These are phyloP conservation scores for Termitomyces sp. DNA, from an alignment of 768 basidiomycete species.

Conservation along the genomic window DNA sequence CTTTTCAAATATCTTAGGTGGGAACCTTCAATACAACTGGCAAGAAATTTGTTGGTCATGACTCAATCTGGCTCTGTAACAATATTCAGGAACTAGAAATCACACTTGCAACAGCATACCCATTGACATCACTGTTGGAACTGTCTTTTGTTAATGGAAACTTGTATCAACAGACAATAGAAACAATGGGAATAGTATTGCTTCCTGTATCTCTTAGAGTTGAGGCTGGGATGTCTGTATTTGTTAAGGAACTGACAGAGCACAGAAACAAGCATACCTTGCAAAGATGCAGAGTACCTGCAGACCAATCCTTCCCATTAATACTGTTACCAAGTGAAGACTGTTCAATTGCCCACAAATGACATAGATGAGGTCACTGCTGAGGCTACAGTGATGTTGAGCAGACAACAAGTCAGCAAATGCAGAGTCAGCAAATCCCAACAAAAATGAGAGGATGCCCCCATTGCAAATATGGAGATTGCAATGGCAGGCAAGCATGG, in stretches of 20 bases:
- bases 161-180: background rate
- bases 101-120: background rate
- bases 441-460: too few species aligned
- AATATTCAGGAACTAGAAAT: background rate
- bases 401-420: too few species aligned
- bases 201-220: background rate
- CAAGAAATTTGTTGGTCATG: conserved; percentile 14
- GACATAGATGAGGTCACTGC: too few species aligned
- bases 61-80: background rate
- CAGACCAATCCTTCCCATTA: conserved; percentile 19
- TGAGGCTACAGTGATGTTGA: too few species aligned
- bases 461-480: too few species aligned
- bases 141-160: conserved; percentile 17
- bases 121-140: background rate
- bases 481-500: too few species aligned
- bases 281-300: conserved; percentile 19
- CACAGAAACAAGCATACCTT: background rate
- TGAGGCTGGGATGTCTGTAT: background rate
- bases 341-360: conserved; percentile 12
- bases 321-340: conserved; percentile 15
- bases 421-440: too few species aligned
- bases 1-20: conserved; percentile 12
- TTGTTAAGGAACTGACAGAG: background rate
- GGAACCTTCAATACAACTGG: conserved; percentile 21
- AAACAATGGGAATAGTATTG: background rate